Base-by-base conservation (phyloP, 139 green algal species). In the Coelastrella sp. region DNA sequence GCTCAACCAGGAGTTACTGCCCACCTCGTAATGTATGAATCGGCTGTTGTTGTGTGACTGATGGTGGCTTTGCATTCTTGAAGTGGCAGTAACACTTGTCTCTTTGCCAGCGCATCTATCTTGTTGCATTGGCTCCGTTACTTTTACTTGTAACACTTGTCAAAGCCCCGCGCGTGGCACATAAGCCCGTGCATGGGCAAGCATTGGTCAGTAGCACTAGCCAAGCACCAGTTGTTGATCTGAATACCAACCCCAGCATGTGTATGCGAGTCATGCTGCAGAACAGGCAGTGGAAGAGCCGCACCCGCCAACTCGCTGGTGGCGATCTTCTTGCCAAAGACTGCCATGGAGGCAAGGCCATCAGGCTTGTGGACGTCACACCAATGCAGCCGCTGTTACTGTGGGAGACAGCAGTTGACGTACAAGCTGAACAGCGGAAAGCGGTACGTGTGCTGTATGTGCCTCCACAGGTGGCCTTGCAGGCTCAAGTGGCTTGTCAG, bases 271-370 rank as follows among this genome's bases (percentile, higher is more conserved):
- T 71, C 2, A 14, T 71, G 64, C 32, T 83, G 77, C 77, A 83
- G 77, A 47, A 61, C 32, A 83, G 60, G 57, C 19, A 57, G 79
- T 85, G 79, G 79, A 73, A 73, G 57, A 56, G 58, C 57, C 79
- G 19, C n/a, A 22, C 66, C 54, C 32, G 22, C 7, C 10, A 71
- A 6, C 5, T 13, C 6, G 61, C 57, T 11, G 3, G 17, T 17
- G 3, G 16, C 0, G 57, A 32, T 7, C 8, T 47, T 47, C 32
- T 47, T 47, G 32, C 32, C 32, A 47, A 47, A 47, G 32, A 47
- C 54, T 23, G 4, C 20, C 4, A 8, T 7, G 5, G 10, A 22
- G 8, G n/a, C 81, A 56, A 13, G n/a, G 47, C 47, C 57, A n/a
- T 86, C 10, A 20, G 56, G 11, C 3, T 61, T 10, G 73, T 73